Conservation (phyloP, 345 rosid genomes). For the Orychophragmus violaceus region DNA sequence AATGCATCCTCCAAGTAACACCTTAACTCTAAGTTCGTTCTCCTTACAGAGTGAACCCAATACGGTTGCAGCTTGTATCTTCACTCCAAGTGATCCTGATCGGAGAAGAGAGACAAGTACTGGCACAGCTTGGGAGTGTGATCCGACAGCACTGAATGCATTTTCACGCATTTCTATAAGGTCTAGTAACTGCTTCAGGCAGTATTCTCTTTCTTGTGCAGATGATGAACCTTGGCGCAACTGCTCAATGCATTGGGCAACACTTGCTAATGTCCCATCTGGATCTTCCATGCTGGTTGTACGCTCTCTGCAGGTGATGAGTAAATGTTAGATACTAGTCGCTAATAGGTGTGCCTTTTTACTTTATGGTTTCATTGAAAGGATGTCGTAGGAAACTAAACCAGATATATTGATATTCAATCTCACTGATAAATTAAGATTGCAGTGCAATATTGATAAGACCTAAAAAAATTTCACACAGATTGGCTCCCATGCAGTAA, state of each 20-base stretch:
- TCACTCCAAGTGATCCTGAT: slow-evolving; percentile 87
- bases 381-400: too few species aligned
- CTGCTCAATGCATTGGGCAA: slow-evolving; percentile 98
- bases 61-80: slow-evolving; percentile 92
- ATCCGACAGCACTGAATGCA: slow-evolving; percentile 97
- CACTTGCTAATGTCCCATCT: slow-evolving; percentile 97
- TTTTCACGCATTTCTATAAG: slow-evolving; percentile 89
- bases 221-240: slow-evolving; percentile 85
- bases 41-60: slow-evolving; percentile 98
- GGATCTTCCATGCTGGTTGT: slow-evolving; percentile 96
- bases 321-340: slow-evolving; percentile 9
- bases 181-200: slow-evolving; percentile 81
- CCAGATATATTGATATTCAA: neutral
- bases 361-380: neutral
- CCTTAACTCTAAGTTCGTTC: slow-evolving; percentile 95
- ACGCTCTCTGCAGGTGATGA: slow-evolving; percentile 64
- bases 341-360: neutral
- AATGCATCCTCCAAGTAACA: slow-evolving; percentile 98
- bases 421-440: neutral
- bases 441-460: neutral
- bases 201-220: slow-evolving; percentile 82
- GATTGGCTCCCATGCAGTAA: neutral
- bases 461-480: neutral
- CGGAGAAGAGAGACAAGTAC: slow-evolving; percentile 99
- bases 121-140: slow-evolving; percentile 99